Base-by-base conservation (phyloP, 768 basidiomycete genomes). In the Chalciporus chontae region DNA sequence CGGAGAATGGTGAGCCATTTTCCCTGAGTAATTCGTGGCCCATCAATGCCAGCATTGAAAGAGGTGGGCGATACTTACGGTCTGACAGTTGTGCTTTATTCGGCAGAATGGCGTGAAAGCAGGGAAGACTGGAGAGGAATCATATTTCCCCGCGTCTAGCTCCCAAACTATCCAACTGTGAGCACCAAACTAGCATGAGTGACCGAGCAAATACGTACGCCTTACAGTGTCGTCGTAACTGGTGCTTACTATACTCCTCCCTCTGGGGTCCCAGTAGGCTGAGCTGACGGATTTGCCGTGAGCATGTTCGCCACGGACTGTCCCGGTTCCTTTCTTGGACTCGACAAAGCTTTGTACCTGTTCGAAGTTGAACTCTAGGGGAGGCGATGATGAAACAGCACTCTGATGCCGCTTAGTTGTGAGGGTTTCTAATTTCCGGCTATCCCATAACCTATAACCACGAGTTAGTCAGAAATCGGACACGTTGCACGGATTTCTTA, bases 241-340 rank as follows among this genome's bases (percentile, higher is more conserved):
- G 5, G 90, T 93, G 65, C 87, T 90, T 42, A 92, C 83, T 52
- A 93, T 83, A 45, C 79, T 74, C 23, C 86, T 78, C 3, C 90
- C 90, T 49, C 84, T 73, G 3, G 89, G 80, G 65, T 92, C 89
- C 90, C 90, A 93, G 57, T 85, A 91, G 0, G 87, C 90, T 14
- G 90, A 83, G 53, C 84, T 91, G 40, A 82, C 87, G 14, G 87
- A 86, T 63, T 88, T 87, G 49, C 79, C 77, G 60, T 93, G 90
- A 13, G 64, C 65, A 74, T 78, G 85, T 58, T 85, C 81, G 3
- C 74, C 85, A 5, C 86, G 81, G 24, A 90, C 67, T 17, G 71
- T 68, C 0, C 79, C 75, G 40, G 73, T 71, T 8, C 85, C 87
- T 27, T 68, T 64, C 53, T 74, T 74, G 8, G 84, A 77, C 5